Base-by-base conservation (phyloP, 768 basidiomycete genomes). In the Rhodosporidiobolus sp. region DNA sequence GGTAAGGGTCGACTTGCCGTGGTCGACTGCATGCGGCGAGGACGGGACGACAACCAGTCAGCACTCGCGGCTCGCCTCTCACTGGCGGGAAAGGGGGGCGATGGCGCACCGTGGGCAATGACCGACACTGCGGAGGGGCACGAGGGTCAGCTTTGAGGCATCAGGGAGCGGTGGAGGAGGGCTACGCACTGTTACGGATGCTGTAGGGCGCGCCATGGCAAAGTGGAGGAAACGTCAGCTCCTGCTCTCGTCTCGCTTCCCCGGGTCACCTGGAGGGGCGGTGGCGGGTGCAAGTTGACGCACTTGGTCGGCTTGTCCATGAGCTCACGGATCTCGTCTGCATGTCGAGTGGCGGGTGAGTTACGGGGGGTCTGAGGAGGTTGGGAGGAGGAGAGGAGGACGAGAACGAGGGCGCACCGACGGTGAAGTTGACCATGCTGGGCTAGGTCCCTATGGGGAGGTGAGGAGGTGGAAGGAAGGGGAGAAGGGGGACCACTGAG, bases 1-100 rank as follows among this genome's bases (percentile, higher is more conserved):
- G 77, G 96, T 97, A 78, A 99, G 88, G 79, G 96, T 99, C 67
- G 96, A 99, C 84, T 99, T 99, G 85, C 96, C 96, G 85, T 99
- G 96, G 84, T 99, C 96, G 87, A 99, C 96, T 92, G 80, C n/a
- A 22, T 0, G 28, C 28, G n/a, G 16, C n/a, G 28, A 20, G 28
- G 16, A 30, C 20, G 32, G 19, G 50, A 34, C 10, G n/a, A 10
- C 38, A 48, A 32, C 38, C 49, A 28, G 26, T 34, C 22, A 46
- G 59, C 59, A 24, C 30, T 22, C 56, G 17, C 8, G 10, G 8
- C 32, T 20, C 54, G 22, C 45, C 49, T 28, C 22, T 54, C 28
- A 28, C 24, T 4, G 30, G 35, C 4, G 30, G 49, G 58, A 57
- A n/a, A n/a, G n/a, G n/a, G n/a, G n/a, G 62, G 48, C 52, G 69